Base-by-base conservation (phyloP, 2,329 filamentous ascomycete genomes). In the Plenodomus biglobosus region DNA sequence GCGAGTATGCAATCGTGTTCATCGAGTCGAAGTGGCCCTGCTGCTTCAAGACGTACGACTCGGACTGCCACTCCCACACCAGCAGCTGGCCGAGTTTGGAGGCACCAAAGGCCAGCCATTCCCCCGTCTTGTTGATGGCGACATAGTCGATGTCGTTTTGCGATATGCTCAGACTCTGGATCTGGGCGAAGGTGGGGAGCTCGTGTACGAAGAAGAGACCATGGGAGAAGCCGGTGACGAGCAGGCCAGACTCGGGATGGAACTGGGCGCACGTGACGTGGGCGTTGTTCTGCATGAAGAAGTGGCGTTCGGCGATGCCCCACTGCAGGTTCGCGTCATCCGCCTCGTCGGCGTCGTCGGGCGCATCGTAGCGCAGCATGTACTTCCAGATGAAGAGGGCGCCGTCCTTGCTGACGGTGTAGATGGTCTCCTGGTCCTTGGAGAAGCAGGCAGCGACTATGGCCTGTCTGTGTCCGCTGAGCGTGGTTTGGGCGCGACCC, bases 1-100 rank as follows among this genome's bases (percentile, higher is more conserved):
- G 92, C 4, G 94, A 92, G 73, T 97, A 99, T 8, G 88, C 87
- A 3, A 99, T 79, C 0, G 91, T 83, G 72, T 97, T 97, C 83
- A 97, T 92, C 2, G 90, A 88, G 70, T 99, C 94, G 57, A 96
- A 92, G 73, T 99, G 94, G 0, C 92, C 94, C 72, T 97, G 94
- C 68, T 99, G 94, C 74, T 99, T 99, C 40, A 99, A 78, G 49
- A 99, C 95, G 72, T 99, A 99, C 5, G 92, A 97, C 73, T 99
- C 95, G 0, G 94, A 99, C 69, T 97, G 92, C 92, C 95, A 99
- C 71, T 99, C 94, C 94, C 94, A 99, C 3, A 99, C 94, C 3
- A 99, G 77, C n/a, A 99, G 79, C 69, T 99, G 94, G 0, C 95
- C 95, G 4, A 96, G 80, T 64, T 95, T 95, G 1, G 94, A 95